Percentiles rank a stretch among this genome's conserved stretches.
Conservation (phyloP, 2,329 filamentous ascomycete genomes). For the Fusarium transvaalense region DNA sequence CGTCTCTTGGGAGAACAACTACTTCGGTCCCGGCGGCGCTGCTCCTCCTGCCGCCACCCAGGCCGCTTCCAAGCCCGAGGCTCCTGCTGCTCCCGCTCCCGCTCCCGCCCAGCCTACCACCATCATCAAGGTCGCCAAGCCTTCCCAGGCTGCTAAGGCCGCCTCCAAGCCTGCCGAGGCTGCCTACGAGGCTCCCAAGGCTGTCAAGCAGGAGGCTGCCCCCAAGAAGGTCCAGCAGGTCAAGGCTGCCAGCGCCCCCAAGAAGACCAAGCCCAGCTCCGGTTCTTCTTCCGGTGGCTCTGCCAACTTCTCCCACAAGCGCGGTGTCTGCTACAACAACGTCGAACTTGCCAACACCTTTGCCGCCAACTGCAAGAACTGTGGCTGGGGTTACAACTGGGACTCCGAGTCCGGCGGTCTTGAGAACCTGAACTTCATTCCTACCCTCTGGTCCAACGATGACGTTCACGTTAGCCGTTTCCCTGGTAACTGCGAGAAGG, state of each 20-base stretch:
- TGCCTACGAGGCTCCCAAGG: conserved; percentile 3
- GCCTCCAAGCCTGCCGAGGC: conserved; percentile 18
- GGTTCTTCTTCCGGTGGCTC: conserved; percentile 30
- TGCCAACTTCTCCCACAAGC: conserved; percentile 61
- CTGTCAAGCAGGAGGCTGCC: conserved; percentile 6
- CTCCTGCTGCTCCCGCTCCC: conserved; percentile 19
- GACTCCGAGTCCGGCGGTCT: conserved; percentile 60
- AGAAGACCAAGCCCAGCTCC: conserved; percentile 14
- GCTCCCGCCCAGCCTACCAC: conserved; percentile 41
- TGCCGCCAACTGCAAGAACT: conserved; percentile 54
- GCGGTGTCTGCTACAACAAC: conserved; percentile 77
- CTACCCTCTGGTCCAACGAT: conserved; percentile 72
- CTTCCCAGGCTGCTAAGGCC: conserved; percentile 29
- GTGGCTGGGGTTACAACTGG: conserved; percentile 79
- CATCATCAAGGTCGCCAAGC: conserved; percentile 45
- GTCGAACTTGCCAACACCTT: conserved; percentile 66
- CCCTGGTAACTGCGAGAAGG: conserved; percentile 62
- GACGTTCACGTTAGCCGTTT: conserved; percentile 62
- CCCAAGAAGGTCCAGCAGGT: conserved; percentile 23
- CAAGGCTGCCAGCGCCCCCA: conserved; percentile 9
- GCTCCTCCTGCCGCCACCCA: conserved; percentile 44
- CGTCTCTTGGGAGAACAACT: conserved; percentile 58
- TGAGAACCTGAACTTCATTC: conserved; percentile 69
- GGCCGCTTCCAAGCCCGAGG: conserved; percentile 24
- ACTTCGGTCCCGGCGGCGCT: conserved; percentile 50